Percentiles rank a stretch among this genome's conserved stretches.
These are phyloP conservation scores for Xerocomus spinulosus DNA, from an alignment of 768 basidiomycete species.

Conservation along the genomic window DNA sequence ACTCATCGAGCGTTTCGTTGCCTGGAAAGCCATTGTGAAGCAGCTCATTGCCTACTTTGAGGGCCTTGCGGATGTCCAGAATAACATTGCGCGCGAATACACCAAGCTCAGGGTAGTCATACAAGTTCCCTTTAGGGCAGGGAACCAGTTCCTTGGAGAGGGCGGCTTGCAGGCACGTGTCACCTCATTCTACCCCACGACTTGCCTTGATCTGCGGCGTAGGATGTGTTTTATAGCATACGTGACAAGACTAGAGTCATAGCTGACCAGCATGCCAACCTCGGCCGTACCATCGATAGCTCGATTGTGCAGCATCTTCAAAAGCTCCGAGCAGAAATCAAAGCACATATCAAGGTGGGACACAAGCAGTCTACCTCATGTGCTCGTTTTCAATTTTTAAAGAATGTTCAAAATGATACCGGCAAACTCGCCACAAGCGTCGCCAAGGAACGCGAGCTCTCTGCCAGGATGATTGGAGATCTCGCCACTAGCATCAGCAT, in stretches of 20 bases:
- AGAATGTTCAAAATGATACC: constrained; percentile 95
- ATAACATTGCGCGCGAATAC: constrained; percentile 89
- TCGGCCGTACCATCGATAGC: constrained; percentile 92
- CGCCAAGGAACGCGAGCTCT: constrained; percentile 85
- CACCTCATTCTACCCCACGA: not conserved
- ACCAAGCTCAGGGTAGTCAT: constrained; percentile 93
- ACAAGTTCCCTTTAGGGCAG: constrained; percentile 92
- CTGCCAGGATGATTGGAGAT: constrained; percentile 80
- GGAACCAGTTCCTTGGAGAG: constrained; percentile 98
- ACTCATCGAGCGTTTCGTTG: constrained; percentile 90
- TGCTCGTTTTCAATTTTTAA: not conserved
- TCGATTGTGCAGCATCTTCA: constrained; percentile 97
- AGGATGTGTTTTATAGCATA: constrained; percentile 91
- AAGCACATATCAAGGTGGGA: constrained; percentile 89
- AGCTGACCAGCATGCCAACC: constrained; percentile 94
- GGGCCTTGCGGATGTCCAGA: constrained; percentile 72
- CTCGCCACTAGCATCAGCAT: constrained; percentile 83
- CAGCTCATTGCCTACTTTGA: constrained; percentile 90
- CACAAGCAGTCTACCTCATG: no score
- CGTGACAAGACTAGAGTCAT: constrained; percentile 91
- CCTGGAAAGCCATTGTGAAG: constrained; percentile 96
- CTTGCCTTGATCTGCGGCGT: not conserved
- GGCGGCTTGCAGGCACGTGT: constrained; percentile 76
- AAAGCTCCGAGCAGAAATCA: constrained; percentile 92
- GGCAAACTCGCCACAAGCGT: constrained; percentile 88